Percentiles rank a stretch among this genome's conserved stretches.
Conservation (phyloP, 1,284 basidiomycete species). For the Gymnopus androsaceus region DNA sequence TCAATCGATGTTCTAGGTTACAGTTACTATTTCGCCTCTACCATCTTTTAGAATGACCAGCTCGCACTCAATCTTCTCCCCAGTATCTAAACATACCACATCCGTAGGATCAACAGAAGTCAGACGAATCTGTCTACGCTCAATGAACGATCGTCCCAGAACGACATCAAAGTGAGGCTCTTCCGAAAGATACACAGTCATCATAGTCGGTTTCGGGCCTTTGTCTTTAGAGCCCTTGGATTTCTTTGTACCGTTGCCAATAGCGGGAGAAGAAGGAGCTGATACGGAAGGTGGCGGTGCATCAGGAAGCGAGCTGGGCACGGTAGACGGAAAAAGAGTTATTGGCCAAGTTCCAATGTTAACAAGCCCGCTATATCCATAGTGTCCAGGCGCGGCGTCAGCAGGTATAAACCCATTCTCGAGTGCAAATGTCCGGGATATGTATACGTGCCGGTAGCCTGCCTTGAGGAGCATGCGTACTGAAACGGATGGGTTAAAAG, state of each 20-base stretch:
- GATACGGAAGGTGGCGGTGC: constrained; percentile 25
- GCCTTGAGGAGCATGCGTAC: constrained; percentile 92
- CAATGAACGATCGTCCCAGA: constrained; percentile 92
- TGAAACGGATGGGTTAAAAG: constrained; percentile 28
- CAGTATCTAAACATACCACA: constrained; percentile 91
- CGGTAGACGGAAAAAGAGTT: constrained; percentile 46
- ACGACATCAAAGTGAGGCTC: constrained; percentile 97
- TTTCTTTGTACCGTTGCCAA: constrained; percentile 9
- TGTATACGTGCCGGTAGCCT: constrained; percentile 95
- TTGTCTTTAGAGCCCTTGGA: constrained; percentile 10
- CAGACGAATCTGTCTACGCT: constrained; percentile 83
- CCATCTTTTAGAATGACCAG: constrained; percentile 88
- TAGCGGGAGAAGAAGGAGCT: too few species aligned
- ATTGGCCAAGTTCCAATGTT: constrained; percentile 84
- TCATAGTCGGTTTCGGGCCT: constrained; percentile 35
- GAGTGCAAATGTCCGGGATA: constrained; percentile 91
- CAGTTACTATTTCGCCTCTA: constrained; percentile 83
- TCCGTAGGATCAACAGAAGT: constrained; percentile 87
- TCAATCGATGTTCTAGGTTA: constrained; percentile 50
- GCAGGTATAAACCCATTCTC: constrained; percentile 87
- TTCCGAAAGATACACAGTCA: constrained; percentile 82
- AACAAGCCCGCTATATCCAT: constrained; percentile 84
- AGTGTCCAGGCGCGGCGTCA: constrained; percentile 80
- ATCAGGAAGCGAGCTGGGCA: constrained; percentile 32
- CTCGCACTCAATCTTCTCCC: constrained; percentile 92